phyloP scores from a whole-genome alignment of 73 alveolate species.

The Tetrahymena elliotti region DNA sequence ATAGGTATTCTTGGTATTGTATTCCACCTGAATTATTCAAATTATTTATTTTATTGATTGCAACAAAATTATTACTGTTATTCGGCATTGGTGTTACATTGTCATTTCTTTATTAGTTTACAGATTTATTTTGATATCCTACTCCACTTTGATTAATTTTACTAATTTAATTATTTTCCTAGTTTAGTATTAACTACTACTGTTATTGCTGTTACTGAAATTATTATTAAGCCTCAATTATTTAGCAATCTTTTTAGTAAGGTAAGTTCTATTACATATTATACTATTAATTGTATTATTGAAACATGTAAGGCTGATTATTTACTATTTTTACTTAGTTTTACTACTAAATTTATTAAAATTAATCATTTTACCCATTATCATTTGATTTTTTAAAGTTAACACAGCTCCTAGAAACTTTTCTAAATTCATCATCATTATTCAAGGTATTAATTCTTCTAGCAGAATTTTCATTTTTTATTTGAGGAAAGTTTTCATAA shows the following conservation, averaged over 20 bases:
- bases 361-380: neutral
- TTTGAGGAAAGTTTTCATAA: neutral
- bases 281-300: neutral
- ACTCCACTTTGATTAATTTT: neutral
- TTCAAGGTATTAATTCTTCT: neutral
- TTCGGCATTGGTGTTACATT: neutral
- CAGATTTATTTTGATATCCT: neutral
- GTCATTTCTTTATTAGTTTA: neutral
- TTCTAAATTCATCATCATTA: neutral
- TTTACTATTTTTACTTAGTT: neutral
- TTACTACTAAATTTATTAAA: neutral
- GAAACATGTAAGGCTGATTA: neutral
- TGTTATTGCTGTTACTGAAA: no score
- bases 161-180: neutral
- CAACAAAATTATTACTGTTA: neutral
- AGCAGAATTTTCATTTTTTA: neutral
- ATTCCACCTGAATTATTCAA: neutral
- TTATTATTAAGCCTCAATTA: neutral
- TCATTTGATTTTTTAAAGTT: neutral
- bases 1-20: neutral
- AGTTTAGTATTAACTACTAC: neutral
- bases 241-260: neutral
- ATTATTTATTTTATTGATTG: no score
- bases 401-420: neutral
- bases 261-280: neutral